Percentiles rank a stretch among this genome's conserved stretches.
Conservation (phyloP, 306 rosid species). For the Castanospermum australe region DNA sequence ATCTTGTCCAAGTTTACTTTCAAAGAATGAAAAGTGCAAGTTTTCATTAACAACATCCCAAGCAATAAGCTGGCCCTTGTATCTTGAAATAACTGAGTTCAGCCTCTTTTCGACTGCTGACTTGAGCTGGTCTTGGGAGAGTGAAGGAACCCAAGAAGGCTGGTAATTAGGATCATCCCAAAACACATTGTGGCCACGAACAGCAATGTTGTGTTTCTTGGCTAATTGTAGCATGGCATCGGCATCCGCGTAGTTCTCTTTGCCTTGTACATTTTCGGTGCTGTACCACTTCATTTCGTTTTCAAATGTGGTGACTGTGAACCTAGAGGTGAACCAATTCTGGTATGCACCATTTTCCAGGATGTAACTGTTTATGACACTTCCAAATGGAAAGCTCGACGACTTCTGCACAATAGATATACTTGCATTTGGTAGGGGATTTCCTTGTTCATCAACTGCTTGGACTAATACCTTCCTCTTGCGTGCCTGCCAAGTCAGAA, state of each 20-base stretch:
- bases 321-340: slow-evolving; percentile 65
- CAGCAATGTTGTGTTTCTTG: slow-evolving; percentile 37
- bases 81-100: slow-evolving; percentile 46
- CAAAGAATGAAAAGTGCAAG: slow-evolving; percentile 58
- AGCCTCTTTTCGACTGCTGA: slow-evolving; percentile 42
- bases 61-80: slow-evolving; percentile 55
- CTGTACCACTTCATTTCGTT: slow-evolving; percentile 88
- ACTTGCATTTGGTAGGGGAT: slow-evolving; percentile 48
- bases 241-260: slow-evolving; percentile 37
- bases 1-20: slow-evolving; percentile 35
- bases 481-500: slow-evolving; percentile 37
- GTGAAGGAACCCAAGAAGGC: slow-evolving; percentile 56
- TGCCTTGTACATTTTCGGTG: slow-evolving; percentile 46
- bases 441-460: slow-evolving; percentile 54
- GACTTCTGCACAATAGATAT: slow-evolving; percentile 30
- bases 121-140: slow-evolving; percentile 30
- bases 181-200: slow-evolving; percentile 73
- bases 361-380: slow-evolving; percentile 54
- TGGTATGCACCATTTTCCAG: slow-evolving; percentile 53
- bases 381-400: slow-evolving; percentile 54
- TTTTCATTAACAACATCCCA: slow-evolving; percentile 92
- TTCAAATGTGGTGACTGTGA: slow-evolving; percentile 59
- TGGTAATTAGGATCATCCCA: slow-evolving; percentile 61
- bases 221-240: slow-evolving; percentile 67
- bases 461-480: slow-evolving; percentile 49